phyloP scores from a whole-genome alignment of 768 basidiomycete genomes.

The Auriscalpium microsporum region DNA sequence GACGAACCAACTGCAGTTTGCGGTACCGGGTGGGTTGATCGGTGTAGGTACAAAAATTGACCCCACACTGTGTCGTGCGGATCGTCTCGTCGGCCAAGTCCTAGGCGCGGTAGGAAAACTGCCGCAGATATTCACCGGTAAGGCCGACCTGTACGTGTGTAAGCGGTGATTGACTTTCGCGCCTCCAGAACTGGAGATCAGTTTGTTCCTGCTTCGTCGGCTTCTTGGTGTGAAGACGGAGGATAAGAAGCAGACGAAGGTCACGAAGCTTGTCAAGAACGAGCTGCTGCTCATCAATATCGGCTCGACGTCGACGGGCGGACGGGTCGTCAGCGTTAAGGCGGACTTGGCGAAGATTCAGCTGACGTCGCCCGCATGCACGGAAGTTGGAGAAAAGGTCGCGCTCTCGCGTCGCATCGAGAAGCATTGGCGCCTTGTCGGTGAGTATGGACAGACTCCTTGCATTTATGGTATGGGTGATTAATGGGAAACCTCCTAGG shows the following conservation, averaged over 20 bases:
- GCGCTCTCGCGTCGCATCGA: constrained; percentile 91
- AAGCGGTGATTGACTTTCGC: no score
- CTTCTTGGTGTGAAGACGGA: constrained; percentile 97
- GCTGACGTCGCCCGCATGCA: constrained; percentile 90
- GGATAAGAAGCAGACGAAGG: constrained; percentile 98
- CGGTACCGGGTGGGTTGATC: constrained; percentile 95
- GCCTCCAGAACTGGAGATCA: constrained; percentile 74
- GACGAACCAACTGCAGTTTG: constrained; percentile 88
- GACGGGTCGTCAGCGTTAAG: constrained; percentile 89
- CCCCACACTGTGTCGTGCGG: constrained; percentile 93
- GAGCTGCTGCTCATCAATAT: constrained; percentile 96
- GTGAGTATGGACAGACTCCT: constrained; percentile 36
- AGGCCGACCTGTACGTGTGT: constrained; percentile 5
- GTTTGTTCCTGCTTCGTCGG: constrained; percentile 88
- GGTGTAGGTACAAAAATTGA: constrained; percentile 98
- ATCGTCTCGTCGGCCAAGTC: constrained; percentile 94
- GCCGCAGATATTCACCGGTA: constrained; percentile 87
- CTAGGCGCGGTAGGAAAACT: constrained; percentile 91
- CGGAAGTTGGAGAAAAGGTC: constrained; percentile 96
- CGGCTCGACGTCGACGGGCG: constrained; percentile 94
- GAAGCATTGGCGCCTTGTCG: constrained; percentile 97
- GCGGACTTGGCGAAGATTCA: constrained; percentile 93
- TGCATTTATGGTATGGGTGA: not conserved
- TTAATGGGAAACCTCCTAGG: constrained; percentile 24
- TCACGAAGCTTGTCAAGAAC: constrained; percentile 83